These are phyloP conservation scores for Solanum rostratum DNA, from an alignment of 257 asterid species.

Conservation along the genomic window DNA sequence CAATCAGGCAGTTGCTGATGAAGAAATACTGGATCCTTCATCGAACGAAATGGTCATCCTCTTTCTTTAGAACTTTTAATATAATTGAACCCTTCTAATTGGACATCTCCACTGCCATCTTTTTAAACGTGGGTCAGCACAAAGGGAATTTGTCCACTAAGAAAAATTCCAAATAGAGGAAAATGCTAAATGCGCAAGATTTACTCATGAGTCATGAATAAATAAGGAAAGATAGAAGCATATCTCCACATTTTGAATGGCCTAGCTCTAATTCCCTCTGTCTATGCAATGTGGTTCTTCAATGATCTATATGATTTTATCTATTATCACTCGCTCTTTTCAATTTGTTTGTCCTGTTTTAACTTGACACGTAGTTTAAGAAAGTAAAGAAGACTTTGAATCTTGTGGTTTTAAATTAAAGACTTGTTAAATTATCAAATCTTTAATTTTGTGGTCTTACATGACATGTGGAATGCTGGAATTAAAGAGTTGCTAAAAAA, in stretches of 20 bases:
- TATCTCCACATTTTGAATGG: background rate
- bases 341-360: background rate
- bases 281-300: background rate
- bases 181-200: background rate
- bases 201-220: background rate
- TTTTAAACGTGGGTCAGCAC: background rate
- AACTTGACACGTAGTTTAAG: background rate
- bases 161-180: background rate
- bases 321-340: background rate
- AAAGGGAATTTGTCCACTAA: background rate
- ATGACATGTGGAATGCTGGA: background rate
- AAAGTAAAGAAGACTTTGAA: background rate
- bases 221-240: background rate
- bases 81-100: background rate
- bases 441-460: background rate
- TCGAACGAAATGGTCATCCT: slow-evolving; percentile 69
- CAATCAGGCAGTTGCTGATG: slow-evolving; percentile 80
- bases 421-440: background rate
- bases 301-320: background rate
- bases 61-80: background rate
- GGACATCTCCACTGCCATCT: background rate
- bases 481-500: background rate
- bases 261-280: background rate
- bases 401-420: background rate
- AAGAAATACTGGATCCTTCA: slow-evolving; percentile 66